These are phyloP conservation scores for Pedinophyceae sp. DNA, from an alignment of 139 green algal species.

Conservation along the genomic window DNA sequence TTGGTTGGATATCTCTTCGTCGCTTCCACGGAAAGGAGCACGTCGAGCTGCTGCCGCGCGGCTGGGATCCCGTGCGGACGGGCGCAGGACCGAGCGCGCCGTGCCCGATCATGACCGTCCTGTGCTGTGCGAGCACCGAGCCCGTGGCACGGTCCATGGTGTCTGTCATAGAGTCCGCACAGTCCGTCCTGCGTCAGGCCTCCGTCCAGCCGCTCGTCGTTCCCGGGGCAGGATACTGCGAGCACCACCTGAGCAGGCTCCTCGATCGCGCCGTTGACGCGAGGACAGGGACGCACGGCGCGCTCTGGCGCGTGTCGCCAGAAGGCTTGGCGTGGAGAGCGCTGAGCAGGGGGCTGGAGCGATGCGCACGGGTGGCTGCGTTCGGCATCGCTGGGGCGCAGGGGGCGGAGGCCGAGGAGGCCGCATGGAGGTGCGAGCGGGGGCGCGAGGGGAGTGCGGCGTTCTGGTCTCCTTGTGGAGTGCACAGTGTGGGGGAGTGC, in stretches of 20 bases:
- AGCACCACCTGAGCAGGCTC: too few species aligned
- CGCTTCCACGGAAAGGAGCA: background rate
- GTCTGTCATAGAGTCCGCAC: too few species aligned
- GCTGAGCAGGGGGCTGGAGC: too few species aligned
- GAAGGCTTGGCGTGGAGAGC: background rate
- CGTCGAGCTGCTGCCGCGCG: background rate
- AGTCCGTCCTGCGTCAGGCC: background rate
- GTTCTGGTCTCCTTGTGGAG: too few species aligned
- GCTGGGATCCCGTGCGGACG: too few species aligned
- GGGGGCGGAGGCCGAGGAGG: too few species aligned
- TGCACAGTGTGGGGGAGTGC: too few species aligned
- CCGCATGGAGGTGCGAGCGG: background rate
- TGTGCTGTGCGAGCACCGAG: background rate
- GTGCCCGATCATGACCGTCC: background rate
- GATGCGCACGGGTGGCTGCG: background rate
- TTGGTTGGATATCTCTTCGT: background rate
- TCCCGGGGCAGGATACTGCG: too few species aligned
- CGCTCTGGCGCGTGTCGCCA: background rate
- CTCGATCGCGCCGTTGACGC: too few species aligned
- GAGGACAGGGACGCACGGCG: too few species aligned
- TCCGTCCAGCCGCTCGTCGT: background rate
- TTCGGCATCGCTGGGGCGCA: background rate
- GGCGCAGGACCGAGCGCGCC: too few species aligned
- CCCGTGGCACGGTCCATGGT: background rate
- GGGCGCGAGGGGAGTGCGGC: too few species aligned